Conservation (phyloP, 441 rosid species). For the Adansonia gregorii region DNA sequence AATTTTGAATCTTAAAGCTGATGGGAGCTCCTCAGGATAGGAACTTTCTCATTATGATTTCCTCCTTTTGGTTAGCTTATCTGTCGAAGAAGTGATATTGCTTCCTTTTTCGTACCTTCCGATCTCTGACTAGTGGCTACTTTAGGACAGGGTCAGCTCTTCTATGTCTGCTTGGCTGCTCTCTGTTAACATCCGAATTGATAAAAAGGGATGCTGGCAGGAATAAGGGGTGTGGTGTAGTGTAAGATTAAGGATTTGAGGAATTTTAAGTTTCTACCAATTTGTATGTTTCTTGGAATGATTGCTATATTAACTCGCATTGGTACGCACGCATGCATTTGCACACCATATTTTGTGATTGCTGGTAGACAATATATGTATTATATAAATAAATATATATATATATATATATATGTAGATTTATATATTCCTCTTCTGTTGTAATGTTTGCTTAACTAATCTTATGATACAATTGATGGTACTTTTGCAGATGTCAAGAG, state of each 20-base stretch:
- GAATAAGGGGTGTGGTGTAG: background rate
- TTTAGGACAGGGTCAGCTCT: background rate
- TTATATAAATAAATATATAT: background rate
- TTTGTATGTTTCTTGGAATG: background rate
- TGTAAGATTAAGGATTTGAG: background rate
- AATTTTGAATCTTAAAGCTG: background rate
- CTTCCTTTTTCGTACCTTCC: background rate
- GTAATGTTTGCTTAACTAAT: background rate
- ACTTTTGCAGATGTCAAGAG: conserved; percentile 58
- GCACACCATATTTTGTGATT: background rate
- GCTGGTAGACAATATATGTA: background rate
- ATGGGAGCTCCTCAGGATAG: background rate
- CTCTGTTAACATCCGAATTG: background rate
- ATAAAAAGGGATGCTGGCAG: background rate
- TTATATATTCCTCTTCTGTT: background rate
- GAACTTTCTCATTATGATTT: background rate
- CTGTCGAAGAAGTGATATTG: background rate
- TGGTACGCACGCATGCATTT: background rate
- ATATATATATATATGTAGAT: background rate
- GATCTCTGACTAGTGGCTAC: background rate
- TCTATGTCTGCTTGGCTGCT: background rate
- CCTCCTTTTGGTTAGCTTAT: background rate
- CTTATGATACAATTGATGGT: conserved; percentile 20
- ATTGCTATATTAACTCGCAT: background rate
- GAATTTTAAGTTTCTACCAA: background rate